phyloP scores from a whole-genome alignment of 805 yeast genomes.

The Tetrapisispora taiwanensis region DNA sequence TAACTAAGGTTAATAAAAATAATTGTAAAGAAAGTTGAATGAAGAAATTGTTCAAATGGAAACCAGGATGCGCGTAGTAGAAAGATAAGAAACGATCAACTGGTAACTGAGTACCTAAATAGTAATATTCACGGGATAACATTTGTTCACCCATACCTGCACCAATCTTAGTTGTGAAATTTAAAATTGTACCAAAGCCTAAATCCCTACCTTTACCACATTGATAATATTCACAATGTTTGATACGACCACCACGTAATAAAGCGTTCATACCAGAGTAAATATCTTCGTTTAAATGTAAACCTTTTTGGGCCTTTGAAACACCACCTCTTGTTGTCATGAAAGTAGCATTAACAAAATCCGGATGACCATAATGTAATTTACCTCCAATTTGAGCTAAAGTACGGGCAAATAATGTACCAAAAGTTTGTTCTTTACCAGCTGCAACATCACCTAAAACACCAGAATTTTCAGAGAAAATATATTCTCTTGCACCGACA shows the following conservation, averaged over 20 bases:
- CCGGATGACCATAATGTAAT: conserved; percentile 94
- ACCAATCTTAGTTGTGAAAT: conserved; percentile 93
- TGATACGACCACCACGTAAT: conserved; percentile 84
- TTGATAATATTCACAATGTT: conserved; percentile 91
- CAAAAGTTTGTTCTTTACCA: conserved; percentile 94
- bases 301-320: conserved; percentile 88
- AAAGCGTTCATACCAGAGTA: conserved; percentile 91
- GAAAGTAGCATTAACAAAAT: conserved; percentile 76
- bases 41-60: conserved; percentile 82
- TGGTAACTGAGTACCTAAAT: conserved; percentile 80
- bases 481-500: conserved; percentile 90
- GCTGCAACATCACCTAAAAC: conserved; percentile 94
- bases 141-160: conserved; percentile 98
- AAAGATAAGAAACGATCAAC: conserved; percentile 83
- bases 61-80: conserved; percentile 94
- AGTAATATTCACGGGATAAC: conserved; percentile 82
- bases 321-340: conserved; percentile 96
- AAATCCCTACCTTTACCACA: conserved; percentile 96
- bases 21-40: conserved; percentile 76
- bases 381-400: conserved; percentile 90
- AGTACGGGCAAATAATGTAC: conserved; percentile 88
- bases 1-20: conserved; percentile 71
- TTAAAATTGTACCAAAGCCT: conserved; percentile 84
- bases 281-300: conserved; percentile 89
- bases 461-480: conserved; percentile 87